A percentile compares a stretch with the other conserved stretches of the same genome.
phyloP scores from a whole-genome alignment of 768 basidiomycete species.

The Boletellus emodensis region DNA sequence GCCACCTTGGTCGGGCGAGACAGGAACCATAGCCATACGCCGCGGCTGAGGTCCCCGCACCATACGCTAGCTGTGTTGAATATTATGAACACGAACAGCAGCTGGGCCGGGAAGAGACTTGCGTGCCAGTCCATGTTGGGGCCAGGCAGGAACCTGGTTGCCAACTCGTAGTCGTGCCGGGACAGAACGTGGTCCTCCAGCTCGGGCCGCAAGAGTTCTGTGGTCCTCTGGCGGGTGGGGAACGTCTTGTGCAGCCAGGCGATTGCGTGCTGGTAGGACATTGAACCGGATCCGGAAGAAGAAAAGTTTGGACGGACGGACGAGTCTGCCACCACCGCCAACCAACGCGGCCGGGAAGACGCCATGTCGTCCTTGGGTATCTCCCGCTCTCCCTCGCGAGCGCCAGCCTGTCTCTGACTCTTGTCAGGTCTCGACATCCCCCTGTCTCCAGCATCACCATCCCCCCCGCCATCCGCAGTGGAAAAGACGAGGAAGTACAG shows the following conservation, averaged over 20 bases:
- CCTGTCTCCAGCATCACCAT: constrained; percentile 17
- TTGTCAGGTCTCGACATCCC: constrained; percentile 22
- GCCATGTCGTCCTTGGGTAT: constrained; percentile 26
- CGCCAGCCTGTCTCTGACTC: constrained; percentile 16
- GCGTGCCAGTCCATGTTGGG: constrained; percentile 43
- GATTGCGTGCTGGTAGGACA: constrained; percentile 29
- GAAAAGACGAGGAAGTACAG: constrained; percentile 64
- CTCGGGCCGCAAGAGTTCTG: constrained; percentile 30
- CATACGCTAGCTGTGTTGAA: constrained; percentile 19
- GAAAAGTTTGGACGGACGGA: too few species aligned
- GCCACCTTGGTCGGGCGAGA: constrained; percentile 28
- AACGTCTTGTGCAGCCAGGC: constrained; percentile 46
- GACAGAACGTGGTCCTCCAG: constrained; percentile 27
- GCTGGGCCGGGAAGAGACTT: constrained; percentile 18
- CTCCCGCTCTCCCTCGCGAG: neutral
- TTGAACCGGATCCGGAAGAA: neutral
- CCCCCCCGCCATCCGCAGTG: constrained; percentile 31
- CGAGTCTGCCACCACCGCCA: constrained; percentile 14
- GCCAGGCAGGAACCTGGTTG: constrained; percentile 51
- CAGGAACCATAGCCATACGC: constrained; percentile 25
- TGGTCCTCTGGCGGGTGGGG: constrained; percentile 32
- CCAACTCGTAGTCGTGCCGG: constrained; percentile 52
- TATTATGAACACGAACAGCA: neutral
- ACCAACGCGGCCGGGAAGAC: neutral
- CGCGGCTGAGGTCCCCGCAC: constrained; percentile 20